Evolutionary conservation across 2,329 filamentous ascomycete species (phyloP), one percentile per base, ranked within the genome.

Genomic region (Calonectria multiphialidica): DNA sequence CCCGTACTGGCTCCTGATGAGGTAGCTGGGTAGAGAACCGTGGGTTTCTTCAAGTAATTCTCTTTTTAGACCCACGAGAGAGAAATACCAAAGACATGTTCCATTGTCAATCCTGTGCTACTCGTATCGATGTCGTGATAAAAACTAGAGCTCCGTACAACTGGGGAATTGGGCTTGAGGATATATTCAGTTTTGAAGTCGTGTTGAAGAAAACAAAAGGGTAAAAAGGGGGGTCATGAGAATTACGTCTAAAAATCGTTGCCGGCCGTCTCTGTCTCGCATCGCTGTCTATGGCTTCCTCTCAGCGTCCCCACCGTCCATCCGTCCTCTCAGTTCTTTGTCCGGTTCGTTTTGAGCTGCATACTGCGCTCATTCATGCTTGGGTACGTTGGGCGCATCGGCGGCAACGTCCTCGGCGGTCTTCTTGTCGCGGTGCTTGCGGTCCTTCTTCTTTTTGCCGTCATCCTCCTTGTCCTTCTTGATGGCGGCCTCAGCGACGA

Each of bases 401-500:
- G 74, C 76, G n/a, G 78, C 76, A 44, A 76, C 71, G 4, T 79
- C 75, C 30, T 79, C 78, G 50, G 80, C 78, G 25, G 71, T 73
- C 63, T 81, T 80, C 47, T 77, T 76, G 67, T 81, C 30, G 50
- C 87, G 81, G 49, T 86, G 82, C 75, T 87, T 86, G 78, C 88
- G 87, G 78, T 86, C 86, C 74, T 90, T 87, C 86, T 92, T 89
- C 78, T 86, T 86, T 83, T 91, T 91, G 82, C 88, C 87, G 82
- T 95, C 93, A 69, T 94, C 91, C 80, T 96, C 93, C 83, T 95
- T 92, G 80, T 97, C 95, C 86, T 98, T 98, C 90, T 98, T 98
- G 66, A 95, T 93, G 70, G 96, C 95, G 5, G 96, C 96, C 83
- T 99, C 97, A 63, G 97, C 96, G 84, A 99, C 98, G 68, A 99